Conservation (phyloP, 2,329 filamentous ascomycete genomes). For the Cytospora piceicola region DNA sequence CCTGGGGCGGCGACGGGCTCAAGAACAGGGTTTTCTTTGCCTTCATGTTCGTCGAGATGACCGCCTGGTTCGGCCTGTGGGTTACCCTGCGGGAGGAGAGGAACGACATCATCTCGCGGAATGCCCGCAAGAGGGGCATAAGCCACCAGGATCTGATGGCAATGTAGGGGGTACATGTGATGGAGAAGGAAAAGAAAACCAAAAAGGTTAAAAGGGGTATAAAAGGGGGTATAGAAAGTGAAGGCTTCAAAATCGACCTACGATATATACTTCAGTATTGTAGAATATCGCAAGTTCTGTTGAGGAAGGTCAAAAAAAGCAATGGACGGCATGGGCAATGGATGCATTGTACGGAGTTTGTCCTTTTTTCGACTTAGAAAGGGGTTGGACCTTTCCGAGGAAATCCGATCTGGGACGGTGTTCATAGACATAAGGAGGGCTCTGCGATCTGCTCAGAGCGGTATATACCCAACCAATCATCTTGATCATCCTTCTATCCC, state of each 20-base stretch:
- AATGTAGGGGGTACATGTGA: background rate
- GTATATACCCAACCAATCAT: background rate
- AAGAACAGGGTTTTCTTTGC: conserved; percentile 86
- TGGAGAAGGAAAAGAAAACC: too few relatives aligned
- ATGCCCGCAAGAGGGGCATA: conserved; percentile 39
- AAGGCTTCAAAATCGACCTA: too few relatives aligned
- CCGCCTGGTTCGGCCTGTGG: conserved; percentile 87
- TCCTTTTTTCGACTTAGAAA: background rate
- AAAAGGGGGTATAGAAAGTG: too few relatives aligned
- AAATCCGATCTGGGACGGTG: background rate
- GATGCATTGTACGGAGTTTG: conserved; percentile 17
- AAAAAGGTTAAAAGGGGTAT: too few relatives aligned
- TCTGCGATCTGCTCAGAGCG: background rate
- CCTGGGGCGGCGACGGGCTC: conserved; percentile 66
- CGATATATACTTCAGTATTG: background rate
- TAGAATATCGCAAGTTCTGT: background rate
- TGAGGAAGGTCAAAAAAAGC: background rate
- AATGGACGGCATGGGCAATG: conserved; percentile 4
- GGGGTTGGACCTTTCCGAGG: background rate
- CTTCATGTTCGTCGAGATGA: conserved; percentile 81
- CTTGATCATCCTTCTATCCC: background rate
- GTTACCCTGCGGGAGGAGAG: conserved; percentile 70
- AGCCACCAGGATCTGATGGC: background rate
- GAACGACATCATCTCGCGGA: conserved; percentile 45
- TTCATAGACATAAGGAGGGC: background rate